Evolutionary conservation across 768 basidiomycete species (phyloP).

Genomic region (Zangia roseola): DNA sequence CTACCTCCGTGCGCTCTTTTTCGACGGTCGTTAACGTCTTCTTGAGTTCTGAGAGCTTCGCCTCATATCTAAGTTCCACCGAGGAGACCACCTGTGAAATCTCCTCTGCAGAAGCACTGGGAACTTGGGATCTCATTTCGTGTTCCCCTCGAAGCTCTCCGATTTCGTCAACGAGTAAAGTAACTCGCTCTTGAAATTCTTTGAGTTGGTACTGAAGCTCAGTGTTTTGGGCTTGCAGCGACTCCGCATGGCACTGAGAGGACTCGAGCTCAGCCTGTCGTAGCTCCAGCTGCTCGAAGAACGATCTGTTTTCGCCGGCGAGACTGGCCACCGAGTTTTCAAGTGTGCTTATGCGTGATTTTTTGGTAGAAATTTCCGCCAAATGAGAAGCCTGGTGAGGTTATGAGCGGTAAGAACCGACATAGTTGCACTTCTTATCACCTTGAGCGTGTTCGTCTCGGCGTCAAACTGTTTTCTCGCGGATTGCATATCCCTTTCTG

Average conservation of each 20-base stretch:
- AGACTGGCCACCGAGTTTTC: constrained; percentile 70
- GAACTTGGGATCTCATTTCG: constrained; percentile 41
- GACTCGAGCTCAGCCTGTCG: constrained; percentile 91
- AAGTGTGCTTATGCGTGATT: constrained; percentile 62
- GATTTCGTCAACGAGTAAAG: constrained; percentile 70
- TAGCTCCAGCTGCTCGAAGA: constrained; percentile 85
- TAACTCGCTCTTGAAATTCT: constrained; percentile 71
- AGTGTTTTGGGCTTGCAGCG: constrained; percentile 70
- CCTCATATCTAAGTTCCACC: constrained; percentile 75
- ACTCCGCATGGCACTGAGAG: constrained; percentile 70
- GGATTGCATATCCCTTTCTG: constrained; percentile 70
- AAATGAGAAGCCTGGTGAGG: constrained; percentile 58
- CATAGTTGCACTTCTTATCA: constrained; percentile 26
- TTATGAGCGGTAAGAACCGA: constrained; percentile 1
- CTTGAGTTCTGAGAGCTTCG: constrained; percentile 69
- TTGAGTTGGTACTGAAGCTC: constrained; percentile 87
- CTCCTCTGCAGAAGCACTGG: constrained; percentile 56
- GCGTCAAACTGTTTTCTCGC: constrained; percentile 73
- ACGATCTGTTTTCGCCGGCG: constrained; percentile 67
- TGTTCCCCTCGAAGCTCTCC: constrained; percentile 61
- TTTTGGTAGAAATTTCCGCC: constrained; percentile 62
- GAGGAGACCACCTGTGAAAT: constrained; percentile 71
- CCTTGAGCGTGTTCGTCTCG: constrained; percentile 74
- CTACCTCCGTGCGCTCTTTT: constrained; percentile 81
- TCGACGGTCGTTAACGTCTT: constrained; percentile 63